Percentiles rank a stretch among this genome's conserved stretches.
Evolutionary conservation across 2,329 filamentous ascomycete genomes (phyloP).

Genomic region (Diplocarpon rosae): DNA sequence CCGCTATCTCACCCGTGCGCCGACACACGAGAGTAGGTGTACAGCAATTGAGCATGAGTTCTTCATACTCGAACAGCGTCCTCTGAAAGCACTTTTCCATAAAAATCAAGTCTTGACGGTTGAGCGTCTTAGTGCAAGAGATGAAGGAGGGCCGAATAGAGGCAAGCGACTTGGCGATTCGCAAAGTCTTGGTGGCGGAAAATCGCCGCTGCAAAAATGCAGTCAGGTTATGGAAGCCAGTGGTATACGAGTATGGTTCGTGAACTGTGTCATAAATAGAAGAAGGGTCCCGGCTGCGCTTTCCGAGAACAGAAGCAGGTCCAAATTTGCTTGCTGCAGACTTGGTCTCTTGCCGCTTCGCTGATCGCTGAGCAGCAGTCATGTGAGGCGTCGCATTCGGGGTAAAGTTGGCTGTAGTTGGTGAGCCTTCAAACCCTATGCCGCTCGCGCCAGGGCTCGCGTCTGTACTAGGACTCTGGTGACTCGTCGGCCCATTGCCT

Average conservation of each 20-base stretch:
- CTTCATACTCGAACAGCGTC: slow-evolving; percentile 84
- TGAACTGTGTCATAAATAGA: slow-evolving; percentile 82
- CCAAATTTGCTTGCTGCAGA: slow-evolving; percentile 20
- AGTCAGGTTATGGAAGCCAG: slow-evolving; percentile 81
- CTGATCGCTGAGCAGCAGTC: slow-evolving; percentile 16
- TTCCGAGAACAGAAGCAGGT: slow-evolving; percentile 28
- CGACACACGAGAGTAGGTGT: slow-evolving; percentile 88
- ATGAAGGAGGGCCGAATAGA: slow-evolving; percentile 91
- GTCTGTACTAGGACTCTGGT: slow-evolving; percentile 54
- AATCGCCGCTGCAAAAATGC: slow-evolving; percentile 71
- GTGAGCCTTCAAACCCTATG: slow-evolving; percentile 45
- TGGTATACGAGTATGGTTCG: slow-evolving; percentile 83
- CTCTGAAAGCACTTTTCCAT: slow-evolving; percentile 97
- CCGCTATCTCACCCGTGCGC: slow-evolving; percentile 87
- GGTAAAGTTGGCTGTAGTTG: slow-evolving; percentile 30
- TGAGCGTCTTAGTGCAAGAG: slow-evolving; percentile 79
- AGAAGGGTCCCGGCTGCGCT: slow-evolving; percentile 61
- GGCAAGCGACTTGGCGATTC: slow-evolving; percentile 78
- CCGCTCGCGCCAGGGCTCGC: slow-evolving; percentile 46
- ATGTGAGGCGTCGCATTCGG: slow-evolving; percentile 15
- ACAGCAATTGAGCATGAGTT: slow-evolving; percentile 78
- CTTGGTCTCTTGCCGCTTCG: slow-evolving; percentile 23
- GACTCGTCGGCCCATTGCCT: slow-evolving; percentile 48
- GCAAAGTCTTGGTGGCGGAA: slow-evolving; percentile 61
- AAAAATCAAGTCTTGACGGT: slow-evolving; percentile 81